Conservation (phyloP, 192 early-diverging fungal genomes). For the Helicostylum pulchrum region DNA sequence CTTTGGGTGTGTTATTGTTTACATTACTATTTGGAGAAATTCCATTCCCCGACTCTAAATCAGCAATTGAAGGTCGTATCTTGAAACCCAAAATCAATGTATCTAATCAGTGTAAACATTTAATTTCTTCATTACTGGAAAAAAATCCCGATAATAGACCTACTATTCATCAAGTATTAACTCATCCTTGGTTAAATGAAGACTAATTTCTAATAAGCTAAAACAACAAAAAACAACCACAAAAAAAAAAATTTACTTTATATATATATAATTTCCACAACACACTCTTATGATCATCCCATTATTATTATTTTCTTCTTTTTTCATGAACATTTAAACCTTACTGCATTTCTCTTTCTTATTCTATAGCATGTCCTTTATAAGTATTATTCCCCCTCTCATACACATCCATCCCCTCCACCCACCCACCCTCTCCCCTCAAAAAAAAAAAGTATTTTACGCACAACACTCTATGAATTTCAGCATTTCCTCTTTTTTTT, state of each 20-base stretch:
- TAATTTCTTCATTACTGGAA: conserved; percentile 59
- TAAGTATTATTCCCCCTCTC: conserved; percentile 4
- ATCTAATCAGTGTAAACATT: conserved; percentile 48
- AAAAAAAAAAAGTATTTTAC: background rate
- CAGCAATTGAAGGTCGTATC: conserved; percentile 38
- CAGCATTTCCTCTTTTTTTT: background rate
- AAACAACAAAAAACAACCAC: no score
- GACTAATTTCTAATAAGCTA: background rate
- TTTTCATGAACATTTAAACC: background rate
- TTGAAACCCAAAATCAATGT: conserved; percentile 36
- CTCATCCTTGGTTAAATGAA: conserved; percentile 56
- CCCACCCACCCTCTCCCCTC: background rate
- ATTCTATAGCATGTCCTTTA: conserved; percentile 7
- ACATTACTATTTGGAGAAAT: conserved; percentile 55
- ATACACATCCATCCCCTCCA: no score
- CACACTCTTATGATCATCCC: conserved; percentile 1
- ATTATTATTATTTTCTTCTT: background rate
- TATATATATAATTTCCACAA: background rate
- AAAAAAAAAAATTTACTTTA: background rate
- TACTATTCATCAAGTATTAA: conserved; percentile 48
- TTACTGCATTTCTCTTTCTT: conserved; percentile 8
- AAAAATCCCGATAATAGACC: conserved; percentile 49
- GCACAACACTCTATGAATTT: background rate
- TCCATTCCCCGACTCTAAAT: conserved; percentile 52
- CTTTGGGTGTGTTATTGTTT: conserved; percentile 64